phyloP scores from a whole-genome alignment of 2,329 filamentous ascomycete genomes.

The Hypoxylon sp. region DNA sequence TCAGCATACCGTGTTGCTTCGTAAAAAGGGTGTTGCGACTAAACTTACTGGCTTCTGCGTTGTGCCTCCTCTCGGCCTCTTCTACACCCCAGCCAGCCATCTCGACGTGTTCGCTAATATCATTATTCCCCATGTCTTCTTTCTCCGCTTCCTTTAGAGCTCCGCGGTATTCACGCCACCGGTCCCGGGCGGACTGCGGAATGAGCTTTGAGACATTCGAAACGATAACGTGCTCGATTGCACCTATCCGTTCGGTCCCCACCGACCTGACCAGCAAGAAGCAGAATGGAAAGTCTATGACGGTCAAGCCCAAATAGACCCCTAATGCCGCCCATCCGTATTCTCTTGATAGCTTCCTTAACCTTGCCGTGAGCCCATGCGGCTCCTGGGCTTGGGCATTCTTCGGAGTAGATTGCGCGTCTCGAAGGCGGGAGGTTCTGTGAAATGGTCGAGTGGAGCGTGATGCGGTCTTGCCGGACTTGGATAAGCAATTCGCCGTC shows the following conservation, averaged over 20 bases:
- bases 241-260: conserved; percentile 86
- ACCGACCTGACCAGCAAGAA: conserved; percentile 85
- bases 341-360: conserved; percentile 86
- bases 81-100: conserved; percentile 68
- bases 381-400: conserved; percentile 31
- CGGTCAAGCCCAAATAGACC: conserved; percentile 85
- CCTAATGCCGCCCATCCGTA: conserved; percentile 94
- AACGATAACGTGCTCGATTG: conserved; percentile 72
- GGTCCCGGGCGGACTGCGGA: conserved; percentile 64
- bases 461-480: conserved; percentile 20
- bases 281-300: conserved; percentile 93
- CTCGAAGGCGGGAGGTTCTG: conserved; percentile 38
- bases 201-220: conserved; percentile 65
- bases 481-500: conserved; percentile 17
- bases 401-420: conserved; percentile 36
- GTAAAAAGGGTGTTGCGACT: neutral
- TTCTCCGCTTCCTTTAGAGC: conserved; percentile 57
- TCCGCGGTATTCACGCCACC: conserved; percentile 58
- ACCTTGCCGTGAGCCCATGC: conserved; percentile 68
- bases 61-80: conserved; percentile 67
- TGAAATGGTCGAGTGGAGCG: conserved; percentile 39
- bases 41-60: conserved; percentile 76
- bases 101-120: conserved; percentile 57
- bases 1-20: conserved; percentile 17
- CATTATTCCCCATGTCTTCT: conserved; percentile 53